A percentile compares a stretch with the other conserved stretches of the same genome.
Evolutionary conservation across 129 eudicot species (phyloP).

Genomic region (Centrapalus pauciflorus): DNA sequence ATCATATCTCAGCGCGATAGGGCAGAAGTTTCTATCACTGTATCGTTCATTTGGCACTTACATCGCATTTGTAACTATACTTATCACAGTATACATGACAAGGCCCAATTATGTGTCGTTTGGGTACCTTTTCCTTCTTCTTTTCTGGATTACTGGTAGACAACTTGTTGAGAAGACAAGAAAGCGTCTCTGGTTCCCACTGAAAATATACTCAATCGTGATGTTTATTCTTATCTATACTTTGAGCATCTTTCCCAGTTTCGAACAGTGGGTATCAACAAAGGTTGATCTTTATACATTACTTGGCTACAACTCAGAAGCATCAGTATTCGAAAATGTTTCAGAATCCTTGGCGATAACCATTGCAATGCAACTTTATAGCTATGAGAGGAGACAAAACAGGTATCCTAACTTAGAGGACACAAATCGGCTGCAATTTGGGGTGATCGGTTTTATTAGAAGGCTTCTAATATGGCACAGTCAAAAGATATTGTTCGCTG

Average conservation of each 20-base stretch:
- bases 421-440: conserved; percentile 47
- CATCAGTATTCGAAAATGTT: conserved; percentile 64
- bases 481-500: conserved; percentile 68
- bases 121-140: conserved; percentile 88
- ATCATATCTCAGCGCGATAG: conserved; percentile 79
- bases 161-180: conserved; percentile 86
- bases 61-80: conserved; percentile 81
- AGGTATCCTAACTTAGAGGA: conserved; percentile 44
- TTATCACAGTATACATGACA: conserved; percentile 75
- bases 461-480: conserved; percentile 93
- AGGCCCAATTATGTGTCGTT: conserved; percentile 78
- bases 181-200: conserved; percentile 87
- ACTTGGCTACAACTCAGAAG: conserved; percentile 71
- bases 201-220: conserved; percentile 68
- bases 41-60: conserved; percentile 91
- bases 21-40: conserved; percentile 62
- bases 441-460: conserved; percentile 56
- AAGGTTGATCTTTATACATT: conserved; percentile 53
- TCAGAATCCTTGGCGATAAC: conserved; percentile 88
- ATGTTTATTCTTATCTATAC: conserved; percentile 71
- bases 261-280: conserved; percentile 60
- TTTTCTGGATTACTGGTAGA: conserved; percentile 91
- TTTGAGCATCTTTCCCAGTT: conserved; percentile 72
- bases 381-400: conserved; percentile 98
- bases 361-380: conserved; percentile 98